Percentiles rank a stretch among this genome's conserved stretches.
These are phyloP conservation scores for Cadophora sp. DNA, from an alignment of 2,329 filamentous ascomycete genomes.

Conservation along the genomic window DNA sequence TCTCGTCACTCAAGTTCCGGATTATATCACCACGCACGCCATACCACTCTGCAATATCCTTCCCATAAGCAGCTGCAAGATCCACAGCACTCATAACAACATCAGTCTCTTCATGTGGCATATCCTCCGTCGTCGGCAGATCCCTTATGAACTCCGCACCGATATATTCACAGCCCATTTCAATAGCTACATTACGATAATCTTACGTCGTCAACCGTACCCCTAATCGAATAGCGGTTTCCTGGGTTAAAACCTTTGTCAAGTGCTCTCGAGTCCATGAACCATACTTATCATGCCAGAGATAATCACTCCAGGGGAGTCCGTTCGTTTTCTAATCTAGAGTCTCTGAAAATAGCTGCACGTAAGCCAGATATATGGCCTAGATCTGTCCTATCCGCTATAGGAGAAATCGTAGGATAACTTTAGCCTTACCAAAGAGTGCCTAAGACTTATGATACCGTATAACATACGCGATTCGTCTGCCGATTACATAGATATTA, in stretches of 20 bases:
- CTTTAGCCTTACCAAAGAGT: background rate
- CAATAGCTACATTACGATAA: too few species aligned
- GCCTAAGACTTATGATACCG: background rate
- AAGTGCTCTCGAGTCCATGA: background rate
- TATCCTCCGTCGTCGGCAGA: background rate
- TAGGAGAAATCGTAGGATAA: background rate
- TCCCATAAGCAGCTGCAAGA: background rate
- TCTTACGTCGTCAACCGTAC: background rate
- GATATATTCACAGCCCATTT: too few species aligned
- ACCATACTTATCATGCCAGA: background rate
- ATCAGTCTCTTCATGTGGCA: background rate
- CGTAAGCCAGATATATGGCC: background rate
- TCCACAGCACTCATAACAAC: background rate
- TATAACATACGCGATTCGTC: background rate
- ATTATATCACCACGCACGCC: background rate
- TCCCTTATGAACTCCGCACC: too few species aligned
- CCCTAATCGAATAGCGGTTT: background rate
- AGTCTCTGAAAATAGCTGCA: background rate
- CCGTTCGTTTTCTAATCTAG: background rate
- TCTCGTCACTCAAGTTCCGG: background rate
- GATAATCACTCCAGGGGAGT: background rate
- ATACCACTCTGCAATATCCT: background rate
- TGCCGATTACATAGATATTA: background rate
- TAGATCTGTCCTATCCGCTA: background rate
- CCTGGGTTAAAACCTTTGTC: background rate